phyloP scores from a whole-genome alignment of 1,139 yeast species.

The Scheffersomyces insectosa region DNA sequence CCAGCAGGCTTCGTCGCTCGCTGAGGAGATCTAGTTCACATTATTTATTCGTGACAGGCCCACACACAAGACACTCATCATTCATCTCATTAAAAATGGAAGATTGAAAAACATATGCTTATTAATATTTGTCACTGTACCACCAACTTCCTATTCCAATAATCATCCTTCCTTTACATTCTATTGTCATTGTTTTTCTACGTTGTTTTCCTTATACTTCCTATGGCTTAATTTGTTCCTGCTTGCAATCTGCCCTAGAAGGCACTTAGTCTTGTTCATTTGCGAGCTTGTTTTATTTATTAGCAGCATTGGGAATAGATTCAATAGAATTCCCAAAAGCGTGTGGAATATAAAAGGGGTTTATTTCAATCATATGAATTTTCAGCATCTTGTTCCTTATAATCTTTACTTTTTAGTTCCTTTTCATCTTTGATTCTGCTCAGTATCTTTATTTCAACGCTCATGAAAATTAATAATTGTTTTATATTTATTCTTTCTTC shows the following conservation, averaged over 20 bases:
- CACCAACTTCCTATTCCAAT: no score
- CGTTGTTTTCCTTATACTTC: no score
- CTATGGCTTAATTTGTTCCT: no score
- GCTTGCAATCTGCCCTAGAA: no score
- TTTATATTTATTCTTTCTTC: not conserved
- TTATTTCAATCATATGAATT: not conserved
- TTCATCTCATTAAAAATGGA: not conserved
- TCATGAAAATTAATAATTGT: not conserved
- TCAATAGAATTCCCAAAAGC: not conserved
- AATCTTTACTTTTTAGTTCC: not conserved
- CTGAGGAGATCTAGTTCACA: not conserved
- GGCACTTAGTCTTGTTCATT: no score
- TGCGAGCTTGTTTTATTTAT: no score
- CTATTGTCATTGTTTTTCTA: no score
- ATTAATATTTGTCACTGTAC: no score
- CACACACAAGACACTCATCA: not conserved
- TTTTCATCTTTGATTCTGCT: not conserved
- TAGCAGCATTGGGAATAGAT: slow-evolving; percentile 1
- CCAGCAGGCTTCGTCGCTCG: not conserved
- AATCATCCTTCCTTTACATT: no score
- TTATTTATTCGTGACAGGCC: not conserved
- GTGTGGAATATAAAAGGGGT: not conserved
- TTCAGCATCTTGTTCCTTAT: not conserved
- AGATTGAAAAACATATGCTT: no score
- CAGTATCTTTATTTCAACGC: not conserved